phyloP scores from a whole-genome alignment of 257 asterid genomes.

The Pogostemon cablin region DNA sequence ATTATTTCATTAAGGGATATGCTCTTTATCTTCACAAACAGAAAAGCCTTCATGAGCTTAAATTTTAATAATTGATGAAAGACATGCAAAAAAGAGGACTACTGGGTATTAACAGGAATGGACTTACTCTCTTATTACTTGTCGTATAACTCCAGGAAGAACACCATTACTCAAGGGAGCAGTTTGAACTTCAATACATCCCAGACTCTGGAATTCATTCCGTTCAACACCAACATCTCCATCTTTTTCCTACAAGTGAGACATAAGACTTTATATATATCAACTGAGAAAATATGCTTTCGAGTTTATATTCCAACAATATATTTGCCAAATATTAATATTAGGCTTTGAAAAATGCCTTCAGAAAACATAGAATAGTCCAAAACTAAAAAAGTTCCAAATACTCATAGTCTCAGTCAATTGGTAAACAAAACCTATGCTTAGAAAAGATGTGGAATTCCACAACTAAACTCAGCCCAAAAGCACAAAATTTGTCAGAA shows the following conservation, averaged over 20 bases:
- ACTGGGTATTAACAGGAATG: neutral
- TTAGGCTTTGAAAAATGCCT: neutral
- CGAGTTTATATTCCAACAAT: neutral
- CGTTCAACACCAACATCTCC: constrained; percentile 33
- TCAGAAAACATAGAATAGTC: no score
- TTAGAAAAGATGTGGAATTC: no score
- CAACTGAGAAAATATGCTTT: constrained; percentile 9
- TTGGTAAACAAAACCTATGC: no score
- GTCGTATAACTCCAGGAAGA: constrained; percentile 92
- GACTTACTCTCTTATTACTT: constrained; percentile 76
- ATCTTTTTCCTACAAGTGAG: constrained; percentile 50
- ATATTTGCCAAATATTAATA: constrained; percentile 16
- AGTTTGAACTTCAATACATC: constrained; percentile 69
- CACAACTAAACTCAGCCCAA: constrained; percentile 14
- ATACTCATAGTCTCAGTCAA: no score
- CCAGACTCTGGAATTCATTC: constrained; percentile 35
- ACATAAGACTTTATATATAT: constrained; percentile 1
- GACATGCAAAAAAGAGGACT: neutral
- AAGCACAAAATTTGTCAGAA: neutral
- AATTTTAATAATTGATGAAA: neutral
- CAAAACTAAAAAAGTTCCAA: no score
- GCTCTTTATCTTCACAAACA: neutral
- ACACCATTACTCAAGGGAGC: constrained; percentile 78
- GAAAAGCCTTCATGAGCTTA: neutral
- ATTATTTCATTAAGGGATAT: neutral